Evolutionary conservation across 129 eudicot species (phyloP), one percentile per base, ranked within the genome.

Genomic region (Arctium minus): DNA sequence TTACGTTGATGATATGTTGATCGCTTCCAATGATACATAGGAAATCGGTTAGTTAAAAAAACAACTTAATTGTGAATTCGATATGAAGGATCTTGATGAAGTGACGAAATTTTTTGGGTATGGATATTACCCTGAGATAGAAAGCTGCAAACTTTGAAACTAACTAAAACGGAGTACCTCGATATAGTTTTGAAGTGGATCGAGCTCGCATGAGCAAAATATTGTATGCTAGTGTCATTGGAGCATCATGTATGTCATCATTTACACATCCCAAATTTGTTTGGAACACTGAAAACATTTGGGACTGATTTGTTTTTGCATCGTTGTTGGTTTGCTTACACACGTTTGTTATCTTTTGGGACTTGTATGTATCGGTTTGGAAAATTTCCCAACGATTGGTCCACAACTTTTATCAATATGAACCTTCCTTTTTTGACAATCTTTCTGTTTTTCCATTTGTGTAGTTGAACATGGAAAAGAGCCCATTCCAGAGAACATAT

Each of bases 401-500:
- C n/a, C 27, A 60, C 11, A 13, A 1, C n/a, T 12, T 40, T 17
- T n/a, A 30, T 75, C 2, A 10, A 68, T 40, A 29, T 65, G 72
- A 70, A 36, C 6, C 30, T 6, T 15, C 35, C 27, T 46, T 70
- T 37, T 62, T 75, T 79, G 30, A 78, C 27, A 13, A 29, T 48
- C 8, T 76, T 53, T 64, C 1, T 17, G n/a, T 81, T 31, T 31
- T 65, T 40, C 30, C 73, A 76, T 15, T 48, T 62, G 72, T 37
- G 5, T 91, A 94, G 98, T 92, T 94, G 12, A 94, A 94, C 78
- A 75, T 72, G 50, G 97, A 88, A 40, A 94, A 90, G 88, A 94
- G 98, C 87, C 98, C 98, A 29, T 94, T 94, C 79, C 98, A 94
- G 87, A 89, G 98, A 82, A 94, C 92, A 53, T 92, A 88, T 88